phyloP scores from a whole-genome alignment of 2,329 filamentous ascomycete species.

The Coniochaeta ligniaria region DNA sequence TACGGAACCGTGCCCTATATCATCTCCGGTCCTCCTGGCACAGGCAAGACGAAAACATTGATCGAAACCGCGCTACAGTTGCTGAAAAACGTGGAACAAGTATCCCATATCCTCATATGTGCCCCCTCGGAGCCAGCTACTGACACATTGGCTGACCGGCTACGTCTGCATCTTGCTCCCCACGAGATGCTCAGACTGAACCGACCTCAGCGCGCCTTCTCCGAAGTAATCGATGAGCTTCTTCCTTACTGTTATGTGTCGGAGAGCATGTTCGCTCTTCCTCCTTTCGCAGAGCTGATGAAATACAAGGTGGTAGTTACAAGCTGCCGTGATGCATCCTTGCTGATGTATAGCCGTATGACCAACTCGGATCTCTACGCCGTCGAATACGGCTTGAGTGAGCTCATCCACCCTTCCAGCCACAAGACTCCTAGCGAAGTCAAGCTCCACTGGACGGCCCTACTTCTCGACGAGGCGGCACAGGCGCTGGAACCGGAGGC shows the following conservation, averaged over 20 bases:
- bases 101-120: conserved; percentile 15
- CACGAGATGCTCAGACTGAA: conserved; percentile 14
- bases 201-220: conserved; percentile 11
- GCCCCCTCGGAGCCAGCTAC: conserved; percentile 16
- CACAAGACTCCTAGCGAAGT: background rate
- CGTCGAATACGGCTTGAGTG: conserved; percentile 6
- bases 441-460: conserved; percentile 14
- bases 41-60: conserved; percentile 17
- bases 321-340: conserved; percentile 13
- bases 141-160: conserved; percentile 12
- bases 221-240: conserved; percentile 10
- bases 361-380: conserved; percentile 14
- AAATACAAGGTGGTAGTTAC: conserved; percentile 14
- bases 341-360: conserved; percentile 12
- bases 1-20: conserved; percentile 16
- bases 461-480: conserved; percentile 17
- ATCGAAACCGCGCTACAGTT: conserved; percentile 16
- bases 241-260: conserved; percentile 13
- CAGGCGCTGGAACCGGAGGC: conserved; percentile 16
- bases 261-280: conserved; percentile 9
- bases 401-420: conserved; percentile 8
- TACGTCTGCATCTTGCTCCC: conserved; percentile 7
- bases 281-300: conserved; percentile 11
- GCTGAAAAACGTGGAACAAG: conserved; percentile 6
- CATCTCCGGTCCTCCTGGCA: conserved; percentile 18